Evolutionary conservation across 805 yeast genomes (phyloP), one percentile per base, ranked within the genome.

Genomic region (Saturnispora ahearnii): DNA sequence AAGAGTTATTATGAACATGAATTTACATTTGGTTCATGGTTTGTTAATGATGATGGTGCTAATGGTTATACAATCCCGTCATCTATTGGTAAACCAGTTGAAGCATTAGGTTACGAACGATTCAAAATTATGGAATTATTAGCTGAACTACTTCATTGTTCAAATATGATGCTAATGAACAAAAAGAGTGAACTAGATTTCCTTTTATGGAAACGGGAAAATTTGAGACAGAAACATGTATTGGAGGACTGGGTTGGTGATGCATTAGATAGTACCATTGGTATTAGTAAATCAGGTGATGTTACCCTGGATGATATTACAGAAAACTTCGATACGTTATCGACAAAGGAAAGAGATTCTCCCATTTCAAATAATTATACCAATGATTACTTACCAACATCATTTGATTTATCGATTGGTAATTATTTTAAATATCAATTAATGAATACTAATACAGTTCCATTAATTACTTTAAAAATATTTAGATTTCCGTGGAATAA

Each of bases 401-500:
- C 67, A 11, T 33, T 57, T 7, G 62, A 60, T 31, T 45, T 67
- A 44, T 63, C 71, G 2, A 78, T 87, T 34, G 99, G 98, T 11
- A 97, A 93, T 62, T 76, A 71, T 55, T 82, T 89, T 64, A 93
- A 93, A 65, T 80, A 84, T 37, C 81, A 84, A 53, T 69, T 93
- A 15, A 74, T 83, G 47, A 95, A 89, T 59, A 80, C 81, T 57
- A 73, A 74, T 31, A 78, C 88, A 48, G 72, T 90, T 31, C 71
- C 79, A 12, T 72, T 76, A 26, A 79, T 89, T 5, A 71, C 89
- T 5, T 63, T 74, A 28, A 80, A 85, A 71, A 81, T 93, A 58
- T 78, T 88, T 57, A 71, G 76, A 54, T 88, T 82, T 65, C 96
- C 98, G 6, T 93, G 98, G 98, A 93, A 93, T 65, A 93, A 93